Evolutionary conservation across 2,329 filamentous ascomycete species (phyloP).

Genomic region (Stemphylium lycopersici): DNA sequence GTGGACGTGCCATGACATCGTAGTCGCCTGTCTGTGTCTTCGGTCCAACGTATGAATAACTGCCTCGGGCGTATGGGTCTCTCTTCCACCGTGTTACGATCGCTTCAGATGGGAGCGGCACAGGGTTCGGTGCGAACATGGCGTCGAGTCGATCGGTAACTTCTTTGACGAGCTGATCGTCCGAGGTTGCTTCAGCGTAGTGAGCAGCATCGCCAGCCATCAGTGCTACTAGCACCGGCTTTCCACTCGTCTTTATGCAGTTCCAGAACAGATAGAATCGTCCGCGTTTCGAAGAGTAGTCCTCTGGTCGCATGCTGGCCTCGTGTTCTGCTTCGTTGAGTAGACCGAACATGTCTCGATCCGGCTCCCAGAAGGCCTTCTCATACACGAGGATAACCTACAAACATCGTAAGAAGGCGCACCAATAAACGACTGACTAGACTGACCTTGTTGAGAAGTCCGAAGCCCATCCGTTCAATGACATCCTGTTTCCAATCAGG

Average conservation of each 20-base stretch:
- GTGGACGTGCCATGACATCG: constrained; percentile 81
- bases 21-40: constrained; percentile 86
- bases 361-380: constrained; percentile 86
- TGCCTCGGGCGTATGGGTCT: constrained; percentile 89
- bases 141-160: constrained; percentile 78
- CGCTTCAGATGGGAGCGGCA: constrained; percentile 81
- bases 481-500: constrained; percentile 83
- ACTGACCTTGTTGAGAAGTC: constrained; percentile 83
- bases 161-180: constrained; percentile 78
- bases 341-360: constrained; percentile 91
- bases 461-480: constrained; percentile 86
- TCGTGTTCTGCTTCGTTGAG: constrained; percentile 74
- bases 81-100: constrained; percentile 92
- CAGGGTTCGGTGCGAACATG: constrained; percentile 68
- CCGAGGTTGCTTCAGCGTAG: constrained; percentile 78
- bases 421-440: not conserved
- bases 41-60: constrained; percentile 91
- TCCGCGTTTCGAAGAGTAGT: constrained; percentile 81
- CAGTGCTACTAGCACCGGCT: constrained; percentile 83
- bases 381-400: constrained; percentile 84
- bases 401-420: constrained; percentile 14
- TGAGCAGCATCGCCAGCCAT: constrained; percentile 96
- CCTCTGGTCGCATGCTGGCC: constrained; percentile 75
- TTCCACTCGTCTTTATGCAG: constrained; percentile 83
- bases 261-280: constrained; percentile 99